Conservation (phyloP, 2,329 filamentous ascomycete genomes). For the Daldinia sp. region DNA sequence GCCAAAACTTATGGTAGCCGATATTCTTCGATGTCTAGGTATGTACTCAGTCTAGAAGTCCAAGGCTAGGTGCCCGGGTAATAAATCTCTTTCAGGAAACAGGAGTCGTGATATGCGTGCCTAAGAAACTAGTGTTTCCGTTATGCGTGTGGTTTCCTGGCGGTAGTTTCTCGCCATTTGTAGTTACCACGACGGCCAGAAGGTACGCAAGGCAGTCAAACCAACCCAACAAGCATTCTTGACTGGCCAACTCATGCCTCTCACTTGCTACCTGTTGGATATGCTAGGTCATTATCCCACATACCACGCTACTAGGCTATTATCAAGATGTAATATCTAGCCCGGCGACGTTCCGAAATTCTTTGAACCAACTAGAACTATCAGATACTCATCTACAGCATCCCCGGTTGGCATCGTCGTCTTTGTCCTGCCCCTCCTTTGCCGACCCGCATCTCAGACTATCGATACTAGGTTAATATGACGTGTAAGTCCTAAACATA, state of each 20-base stretch:
- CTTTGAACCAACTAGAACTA: neutral
- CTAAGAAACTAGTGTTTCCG: no score
- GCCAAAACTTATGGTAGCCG: no score
- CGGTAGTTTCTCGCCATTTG: no score
- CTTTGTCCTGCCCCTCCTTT: no score
- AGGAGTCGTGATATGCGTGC: no score
- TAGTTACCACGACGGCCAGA: no score
- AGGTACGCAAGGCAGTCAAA: no score
- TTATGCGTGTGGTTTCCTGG: no score
- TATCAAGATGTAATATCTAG: neutral
- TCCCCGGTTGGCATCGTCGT: neutral
- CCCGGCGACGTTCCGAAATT: neutral
- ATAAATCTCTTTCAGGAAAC: no score
- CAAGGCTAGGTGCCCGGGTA: no score
- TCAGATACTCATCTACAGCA: neutral
- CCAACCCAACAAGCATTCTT: neutral
- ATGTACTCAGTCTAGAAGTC: no score
- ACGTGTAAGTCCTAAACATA: neutral
- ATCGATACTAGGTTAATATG: neutral
- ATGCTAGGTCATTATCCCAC: neutral
- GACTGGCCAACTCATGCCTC: neutral
- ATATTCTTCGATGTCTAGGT: no score
- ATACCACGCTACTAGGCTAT: neutral
- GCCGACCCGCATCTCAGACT: neutral
- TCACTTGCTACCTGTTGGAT: neutral